These are phyloP conservation scores for Trapa incisa DNA, from an alignment of 345 rosid genomes.

Conservation along the genomic window DNA sequence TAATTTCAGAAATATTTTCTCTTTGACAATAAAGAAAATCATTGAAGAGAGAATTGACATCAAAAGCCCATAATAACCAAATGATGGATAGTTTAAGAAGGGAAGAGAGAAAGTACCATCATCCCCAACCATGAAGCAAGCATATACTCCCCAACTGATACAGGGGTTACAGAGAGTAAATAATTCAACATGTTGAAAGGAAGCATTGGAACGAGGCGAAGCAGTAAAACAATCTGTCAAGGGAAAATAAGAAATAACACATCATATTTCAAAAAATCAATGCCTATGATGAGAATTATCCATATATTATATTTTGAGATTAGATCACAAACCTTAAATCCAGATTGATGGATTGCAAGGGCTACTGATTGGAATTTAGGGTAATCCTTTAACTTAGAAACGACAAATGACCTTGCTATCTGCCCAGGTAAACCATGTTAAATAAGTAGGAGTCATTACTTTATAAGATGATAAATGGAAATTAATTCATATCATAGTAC, in stretches of 20 bases:
- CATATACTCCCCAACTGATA: constrained; percentile 62
- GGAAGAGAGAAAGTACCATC: constrained; percentile 49
- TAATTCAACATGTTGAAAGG: constrained; percentile 94
- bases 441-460: not conserved
- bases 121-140: constrained; percentile 98
- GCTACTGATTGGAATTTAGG: constrained; percentile 87
- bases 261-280: not conserved
- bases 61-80: not conserved
- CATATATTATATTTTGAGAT: not conserved
- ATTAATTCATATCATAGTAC: not conserved
- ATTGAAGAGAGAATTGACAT: not conserved
- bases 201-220: constrained; percentile 90
- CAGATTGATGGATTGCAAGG: constrained; percentile 71
- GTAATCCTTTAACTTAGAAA: constrained; percentile 83
- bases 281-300: not conserved
- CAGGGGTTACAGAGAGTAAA: constrained; percentile 89
- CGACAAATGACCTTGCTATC: constrained; percentile 37
- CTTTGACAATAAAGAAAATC: not conserved
- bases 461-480: not conserved
- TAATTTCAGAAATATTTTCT: not conserved
- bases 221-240: constrained; percentile 49
- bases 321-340: constrained; percentile 64
- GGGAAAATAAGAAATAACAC: not conserved
- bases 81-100: not conserved
- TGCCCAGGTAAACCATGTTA: not conserved